Base-by-base conservation (phyloP, 805 yeast species). In the Scheffersomyces amazonensis region DNA sequence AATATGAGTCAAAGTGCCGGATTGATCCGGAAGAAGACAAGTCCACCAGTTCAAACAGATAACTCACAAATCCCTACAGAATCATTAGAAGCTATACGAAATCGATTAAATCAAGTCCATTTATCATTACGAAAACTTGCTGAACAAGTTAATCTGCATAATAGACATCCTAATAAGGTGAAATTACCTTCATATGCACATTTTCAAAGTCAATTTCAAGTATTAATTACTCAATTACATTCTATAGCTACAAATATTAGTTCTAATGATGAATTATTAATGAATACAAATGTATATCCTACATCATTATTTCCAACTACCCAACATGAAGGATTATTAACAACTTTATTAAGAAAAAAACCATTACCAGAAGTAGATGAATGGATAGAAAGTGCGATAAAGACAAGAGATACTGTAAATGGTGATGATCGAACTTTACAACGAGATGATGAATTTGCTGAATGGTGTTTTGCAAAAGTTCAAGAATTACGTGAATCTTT, bases 301-400 rank as follows among this genome's bases (percentile, higher is more conserved):
- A 66, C 87, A 37, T 83, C 90, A 0, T 74, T 75, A 16, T 93
- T 91, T 56, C 97, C 97, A 7, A 78, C 95, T 0, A 76, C 87
- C 1, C 84, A 87, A 31, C 90, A 87, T 46, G 90, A 86, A 51
- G 86, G 88, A 2, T 69, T 93, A 24, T 64, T 90, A 35, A 85
- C 95, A 0, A 89, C 97, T 0, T 66, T 93, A 42, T 60, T 93
- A 42, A 74, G 98, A 41, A 93, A 90, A 57, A 91, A 90, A 56
- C 83, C 83, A 35, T 66, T 87, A 9, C 98, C 99, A 0, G 97
- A 90, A 45, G 95, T 91, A 2, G 86, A 81, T 36, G 85, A 79
- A 33, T 91, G 98, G 97, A 76, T 89, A 6, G 70, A 71, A 23
- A 59, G 64, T 16, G 67, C 53, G 47, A 52, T 47, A 17, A 43